Base-by-base conservation (phyloP, 352 stramenopile species). In the Pythium monospermum region DNA sequence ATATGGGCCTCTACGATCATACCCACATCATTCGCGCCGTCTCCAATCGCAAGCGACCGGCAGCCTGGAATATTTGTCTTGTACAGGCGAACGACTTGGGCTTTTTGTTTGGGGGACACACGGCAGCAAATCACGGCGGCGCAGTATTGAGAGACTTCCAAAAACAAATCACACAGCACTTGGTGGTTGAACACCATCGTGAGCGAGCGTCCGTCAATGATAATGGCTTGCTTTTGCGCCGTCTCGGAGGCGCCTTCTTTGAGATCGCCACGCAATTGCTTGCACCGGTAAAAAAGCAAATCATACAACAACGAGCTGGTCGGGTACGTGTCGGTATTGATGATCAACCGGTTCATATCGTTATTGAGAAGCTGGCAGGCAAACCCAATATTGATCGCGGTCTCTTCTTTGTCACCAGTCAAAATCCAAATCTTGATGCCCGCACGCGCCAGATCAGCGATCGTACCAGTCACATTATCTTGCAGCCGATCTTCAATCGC, bases 1-100 rank as follows among this genome's bases (percentile, higher is more conserved):
- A 99, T 94, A 57, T 99, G 95, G 12, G 97, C 97, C 67, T 98
- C 94, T 62, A 99, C 95, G 63, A 99, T 99, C 97, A 99, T 99
- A 27, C 94, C 94, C 35, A 99, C 96, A 56, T 99, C 97, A 64
- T 99, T 99, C 22, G 97, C 97, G 15, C 97, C 96, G 70, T 99
- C 97, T 18, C 97, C 97, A 59, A 99, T 99, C 6, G 95, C 85
- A 16, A 99, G 83, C 10, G 93, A 96, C 10, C 93, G 66, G 64
- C 87, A 82, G 58, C 91, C 68, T 23, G 85, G 59, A 78, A 95
- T 66, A 38, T 84, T 88, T 0, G 77, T 85, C 54, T 96, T 93
- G 58, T 94, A 86, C 10, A 95, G 59, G 11, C 83, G 73, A 38
- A 96, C 81, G 41, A 96, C 79, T 26, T 96, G 84, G 2, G 89